Evolutionary conservation across 2,329 filamentous ascomycete genomes (phyloP).

Genomic region (Graphiopsis chlorocephala): DNA sequence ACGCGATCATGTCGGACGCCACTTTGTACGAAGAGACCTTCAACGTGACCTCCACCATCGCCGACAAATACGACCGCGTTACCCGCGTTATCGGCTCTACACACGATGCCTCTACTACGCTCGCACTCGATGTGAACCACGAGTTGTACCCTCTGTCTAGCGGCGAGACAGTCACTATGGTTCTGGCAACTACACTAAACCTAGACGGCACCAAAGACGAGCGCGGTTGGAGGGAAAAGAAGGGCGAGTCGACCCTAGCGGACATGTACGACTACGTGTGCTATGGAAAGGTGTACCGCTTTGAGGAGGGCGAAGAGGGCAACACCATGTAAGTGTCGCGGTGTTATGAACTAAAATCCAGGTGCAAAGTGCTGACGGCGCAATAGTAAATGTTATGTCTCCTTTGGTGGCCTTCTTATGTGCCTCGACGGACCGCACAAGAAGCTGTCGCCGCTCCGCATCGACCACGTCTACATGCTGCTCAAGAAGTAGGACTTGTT

Average conservation of each 20-base stretch:
- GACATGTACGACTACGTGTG: constrained; percentile 87
- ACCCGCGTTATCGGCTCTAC: constrained; percentile 78
- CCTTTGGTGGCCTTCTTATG: constrained; percentile 88
- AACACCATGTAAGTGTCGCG: constrained; percentile 72
- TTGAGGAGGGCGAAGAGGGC: constrained; percentile 72
- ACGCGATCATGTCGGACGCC: constrained; percentile 69
- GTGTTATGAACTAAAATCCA: neutral
- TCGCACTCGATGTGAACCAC: constrained; percentile 89
- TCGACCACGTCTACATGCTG: constrained; percentile 90
- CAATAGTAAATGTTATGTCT: constrained; percentile 83
- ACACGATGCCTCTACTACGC: constrained; percentile 68
- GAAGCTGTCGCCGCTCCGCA: constrained; percentile 86
- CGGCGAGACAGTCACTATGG: constrained; percentile 75
- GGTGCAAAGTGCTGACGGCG: constrained; percentile 27
- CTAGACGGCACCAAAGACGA: constrained; percentile 71
- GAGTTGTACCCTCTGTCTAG: constrained; percentile 79
- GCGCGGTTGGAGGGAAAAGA: constrained; percentile 68
- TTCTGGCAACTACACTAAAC: constrained; percentile 79
- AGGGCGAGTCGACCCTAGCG: constrained; percentile 58
- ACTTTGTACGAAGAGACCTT: constrained; percentile 94
- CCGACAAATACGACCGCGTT: constrained; percentile 91
- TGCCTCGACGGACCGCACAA: constrained; percentile 91
- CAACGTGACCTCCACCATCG: constrained; percentile 73
- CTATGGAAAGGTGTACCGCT: constrained; percentile 84
- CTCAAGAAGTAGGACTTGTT: constrained; percentile 70